These are phyloP conservation scores for Fusarium robinianum DNA, from an alignment of 2,329 filamentous ascomycete species.

Conservation along the genomic window DNA sequence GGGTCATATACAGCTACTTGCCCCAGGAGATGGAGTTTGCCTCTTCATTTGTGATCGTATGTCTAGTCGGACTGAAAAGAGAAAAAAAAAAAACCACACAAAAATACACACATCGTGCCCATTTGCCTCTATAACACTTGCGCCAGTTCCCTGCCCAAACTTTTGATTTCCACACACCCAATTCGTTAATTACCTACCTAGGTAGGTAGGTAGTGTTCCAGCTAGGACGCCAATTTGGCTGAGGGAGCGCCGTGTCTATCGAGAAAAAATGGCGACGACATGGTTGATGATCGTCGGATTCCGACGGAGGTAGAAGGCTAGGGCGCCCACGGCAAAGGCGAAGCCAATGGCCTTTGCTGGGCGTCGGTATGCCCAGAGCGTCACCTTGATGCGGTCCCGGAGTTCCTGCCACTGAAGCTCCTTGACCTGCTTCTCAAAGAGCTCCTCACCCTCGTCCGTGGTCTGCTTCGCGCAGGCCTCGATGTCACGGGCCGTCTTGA, in stretches of 20 bases:
- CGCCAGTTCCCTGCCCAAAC: no score
- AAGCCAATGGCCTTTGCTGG: constrained; percentile 65
- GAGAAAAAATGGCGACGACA: constrained; percentile 36
- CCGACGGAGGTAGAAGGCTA: constrained; percentile 70
- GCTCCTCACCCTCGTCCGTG: constrained; percentile 65
- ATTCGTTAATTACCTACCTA: no score
- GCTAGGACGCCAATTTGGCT: neutral
- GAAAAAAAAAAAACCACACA: constrained; percentile 10
- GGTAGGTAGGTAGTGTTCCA: no score
- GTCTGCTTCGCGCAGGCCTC: constrained; percentile 57
- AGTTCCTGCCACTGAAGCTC: constrained; percentile 71
- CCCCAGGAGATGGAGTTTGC: constrained; percentile 16
- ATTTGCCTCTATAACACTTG: no score
- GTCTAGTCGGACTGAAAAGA: no score
- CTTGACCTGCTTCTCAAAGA: constrained; percentile 72
- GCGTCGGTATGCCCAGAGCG: constrained; percentile 67
- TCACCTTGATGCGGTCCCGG: constrained; percentile 34
- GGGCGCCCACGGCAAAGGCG: constrained; percentile 67
- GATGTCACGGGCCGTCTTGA: constrained; percentile 76
- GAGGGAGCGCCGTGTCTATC: constrained; percentile 11
- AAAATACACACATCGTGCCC: no score
- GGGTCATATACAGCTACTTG: constrained; percentile 19
- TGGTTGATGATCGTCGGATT: constrained; percentile 42
- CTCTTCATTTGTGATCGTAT: no score
- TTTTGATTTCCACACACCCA: no score